Percentiles rank a stretch among this genome's conserved stretches.
These are phyloP conservation scores for Sordaria brevicollis DNA, from an alignment of 495 filamentous ascomycete species.

Conservation along the genomic window DNA sequence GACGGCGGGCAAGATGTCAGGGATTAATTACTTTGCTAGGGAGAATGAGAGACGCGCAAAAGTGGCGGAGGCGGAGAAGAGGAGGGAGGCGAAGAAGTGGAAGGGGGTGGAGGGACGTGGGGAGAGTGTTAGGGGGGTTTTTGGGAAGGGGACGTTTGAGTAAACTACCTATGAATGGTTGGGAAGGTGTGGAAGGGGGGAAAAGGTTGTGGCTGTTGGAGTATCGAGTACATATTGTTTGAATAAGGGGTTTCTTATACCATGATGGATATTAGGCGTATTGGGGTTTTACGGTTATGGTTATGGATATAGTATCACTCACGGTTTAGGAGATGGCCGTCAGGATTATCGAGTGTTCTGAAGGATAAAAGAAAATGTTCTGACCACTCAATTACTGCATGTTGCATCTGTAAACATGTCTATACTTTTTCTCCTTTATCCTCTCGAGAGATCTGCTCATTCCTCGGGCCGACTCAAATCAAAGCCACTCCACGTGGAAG, in stretches of 20 bases:
- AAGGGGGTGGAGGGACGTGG: slow-evolving; percentile 48
- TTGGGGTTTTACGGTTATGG: background rate
- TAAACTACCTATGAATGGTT: slow-evolving; percentile 10
- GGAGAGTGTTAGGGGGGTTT: slow-evolving; percentile 38
- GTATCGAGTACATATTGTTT: background rate
- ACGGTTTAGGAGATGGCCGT: background rate
- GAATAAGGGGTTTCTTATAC: background rate
- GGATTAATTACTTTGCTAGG: slow-evolving; percentile 72
- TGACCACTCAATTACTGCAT: background rate
- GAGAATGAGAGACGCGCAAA: slow-evolving; percentile 54
- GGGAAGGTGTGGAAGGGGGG: background rate
- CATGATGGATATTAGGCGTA: background rate
- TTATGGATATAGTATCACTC: background rate
- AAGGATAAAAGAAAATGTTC: too few relatives aligned
- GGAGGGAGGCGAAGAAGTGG: slow-evolving; percentile 56
- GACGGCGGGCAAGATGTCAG: slow-evolving; percentile 47
- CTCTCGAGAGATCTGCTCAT: too few relatives aligned
- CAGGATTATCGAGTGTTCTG: background rate
- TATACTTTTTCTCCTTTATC: too few relatives aligned
- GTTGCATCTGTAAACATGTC: too few relatives aligned
- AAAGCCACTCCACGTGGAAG: too few relatives aligned
- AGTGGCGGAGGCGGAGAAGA: slow-evolving; percentile 49
- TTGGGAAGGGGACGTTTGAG: slow-evolving; percentile 41
- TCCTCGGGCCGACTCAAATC: too few relatives aligned
- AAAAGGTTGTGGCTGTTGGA: background rate